phyloP scores from a whole-genome alignment of 2,329 filamentous ascomycete genomes.

The Colletotrichum euphorbiae region DNA sequence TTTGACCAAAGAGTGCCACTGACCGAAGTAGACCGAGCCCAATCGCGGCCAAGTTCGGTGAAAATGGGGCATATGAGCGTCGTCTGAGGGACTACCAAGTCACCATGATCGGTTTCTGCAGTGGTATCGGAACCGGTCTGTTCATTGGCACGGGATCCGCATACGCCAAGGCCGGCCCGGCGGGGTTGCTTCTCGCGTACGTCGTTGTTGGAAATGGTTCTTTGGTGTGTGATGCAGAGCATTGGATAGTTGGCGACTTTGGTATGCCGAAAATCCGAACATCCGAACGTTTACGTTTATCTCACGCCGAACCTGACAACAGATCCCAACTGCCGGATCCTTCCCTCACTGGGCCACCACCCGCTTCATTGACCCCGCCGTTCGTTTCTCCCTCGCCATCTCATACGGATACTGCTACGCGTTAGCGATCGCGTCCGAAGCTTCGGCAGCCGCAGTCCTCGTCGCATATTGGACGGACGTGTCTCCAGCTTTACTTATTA shows the following conservation, averaged over 20 bases:
- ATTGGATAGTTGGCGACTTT: constrained; percentile 57
- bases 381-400: constrained; percentile 59
- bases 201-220: constrained; percentile 56
- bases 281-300: neutral
- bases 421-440: constrained; percentile 58
- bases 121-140: constrained; percentile 59
- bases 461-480: constrained; percentile 57
- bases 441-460: constrained; percentile 55
- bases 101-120: constrained; percentile 64
- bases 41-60: neutral
- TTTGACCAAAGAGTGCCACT: too few relatives aligned
- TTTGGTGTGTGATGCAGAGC: constrained; percentile 58
- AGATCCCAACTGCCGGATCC: constrained; percentile 41
- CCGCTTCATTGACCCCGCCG: constrained; percentile 55
- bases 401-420: constrained; percentile 59
- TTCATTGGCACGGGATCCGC: constrained; percentile 59
- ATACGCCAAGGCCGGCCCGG: constrained; percentile 55
- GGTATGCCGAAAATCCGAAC: constrained; percentile 11
- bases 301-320: neutral
- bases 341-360: constrained; percentile 44
- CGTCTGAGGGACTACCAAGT: constrained; percentile 52
- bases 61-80: constrained; percentile 22
- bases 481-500: constrained; percentile 57
- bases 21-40: constrained; percentile 1
- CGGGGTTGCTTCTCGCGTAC: constrained; percentile 58